Conservation (phyloP, 192 early-diverging fungal genomes). For the Backusella tarrabulga region DNA sequence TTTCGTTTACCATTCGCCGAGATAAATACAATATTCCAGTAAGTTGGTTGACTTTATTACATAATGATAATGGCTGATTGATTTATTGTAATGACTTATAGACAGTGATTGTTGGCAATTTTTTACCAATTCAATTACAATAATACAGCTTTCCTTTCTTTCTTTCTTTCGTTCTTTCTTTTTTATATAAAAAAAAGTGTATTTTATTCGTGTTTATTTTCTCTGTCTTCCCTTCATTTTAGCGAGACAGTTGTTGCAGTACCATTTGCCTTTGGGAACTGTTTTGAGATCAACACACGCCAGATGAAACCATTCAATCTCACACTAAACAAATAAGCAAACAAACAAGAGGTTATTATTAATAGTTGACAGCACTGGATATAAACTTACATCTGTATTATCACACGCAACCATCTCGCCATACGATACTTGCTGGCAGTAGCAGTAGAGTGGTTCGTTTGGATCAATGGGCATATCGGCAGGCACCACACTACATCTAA, state of each 20-base stretch:
- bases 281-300: constrained; percentile 86
- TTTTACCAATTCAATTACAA: constrained; percentile 55
- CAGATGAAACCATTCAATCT: constrained; percentile 98
- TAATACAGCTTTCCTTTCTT: neutral
- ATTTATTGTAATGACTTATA: neutral
- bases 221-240: constrained; percentile 56
- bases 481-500: neutral
- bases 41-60: neutral
- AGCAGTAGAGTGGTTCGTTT: constrained; percentile 95
- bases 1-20: constrained; percentile 92
- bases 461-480: constrained; percentile 87
- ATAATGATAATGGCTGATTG: neutral
- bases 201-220: constrained; percentile 1
- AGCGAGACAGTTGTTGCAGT: constrained; percentile 78
- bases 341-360: neutral
- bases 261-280: constrained; percentile 96
- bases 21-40: constrained; percentile 87
- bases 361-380: neutral
- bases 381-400: constrained; percentile 74
- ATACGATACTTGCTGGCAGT: constrained; percentile 92
- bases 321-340: constrained; percentile 53
- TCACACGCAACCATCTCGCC: constrained; percentile 98
- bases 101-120: constrained; percentile 67
- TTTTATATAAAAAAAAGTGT: neutral
- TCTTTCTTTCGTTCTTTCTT: neutral